Conservation (phyloP, 2,329 filamentous ascomycete genomes). For the Cryphonectria carpinicola region DNA sequence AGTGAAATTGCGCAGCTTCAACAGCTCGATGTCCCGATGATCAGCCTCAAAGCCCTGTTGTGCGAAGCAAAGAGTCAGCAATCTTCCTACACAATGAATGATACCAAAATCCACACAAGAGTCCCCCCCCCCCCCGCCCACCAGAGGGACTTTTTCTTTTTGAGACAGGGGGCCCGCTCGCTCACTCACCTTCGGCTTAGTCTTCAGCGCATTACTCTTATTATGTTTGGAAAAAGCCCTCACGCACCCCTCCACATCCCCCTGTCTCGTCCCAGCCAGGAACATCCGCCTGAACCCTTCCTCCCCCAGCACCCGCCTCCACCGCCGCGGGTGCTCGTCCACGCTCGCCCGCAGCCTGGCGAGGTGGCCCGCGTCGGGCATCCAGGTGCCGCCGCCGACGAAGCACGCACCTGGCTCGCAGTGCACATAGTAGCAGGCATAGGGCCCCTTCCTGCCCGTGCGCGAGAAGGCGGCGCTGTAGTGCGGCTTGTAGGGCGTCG, state of each 20-base stretch:
- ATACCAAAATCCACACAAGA: not conserved
- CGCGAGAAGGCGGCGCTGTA: constrained; percentile 88
- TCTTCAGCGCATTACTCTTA: constrained; percentile 77
- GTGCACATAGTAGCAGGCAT: constrained; percentile 88
- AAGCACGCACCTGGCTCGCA: constrained; percentile 74
- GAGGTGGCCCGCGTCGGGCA: constrained; percentile 70
- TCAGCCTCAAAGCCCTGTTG: constrained; percentile 72
- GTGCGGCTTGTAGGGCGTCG: constrained; percentile 87
- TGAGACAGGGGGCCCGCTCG: not conserved
- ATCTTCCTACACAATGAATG: constrained; percentile 14
- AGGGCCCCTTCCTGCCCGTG: constrained; percentile 84
- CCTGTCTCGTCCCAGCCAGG: constrained; percentile 58
- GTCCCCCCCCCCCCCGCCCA: not conserved
- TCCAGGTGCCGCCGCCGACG: constrained; percentile 82
- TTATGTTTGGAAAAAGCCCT: constrained; percentile 74
- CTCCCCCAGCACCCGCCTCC: constrained; percentile 69
- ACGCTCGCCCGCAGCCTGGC: constrained; percentile 73
- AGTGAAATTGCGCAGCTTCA: constrained; percentile 81
- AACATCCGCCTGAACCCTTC: constrained; percentile 66
- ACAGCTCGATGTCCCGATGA: constrained; percentile 77
- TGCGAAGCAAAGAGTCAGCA: not conserved
- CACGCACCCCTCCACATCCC: constrained; percentile 61
- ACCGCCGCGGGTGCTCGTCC: constrained; percentile 70
- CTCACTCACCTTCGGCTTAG: constrained; percentile 73
- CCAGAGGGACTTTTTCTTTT: not conserved